A percentile compares a stretch with the other conserved stretches of the same genome.
These are phyloP conservation scores for Pyrenophora graminea DNA, from an alignment of 2,329 filamentous ascomycete genomes.

Conservation along the genomic window DNA sequence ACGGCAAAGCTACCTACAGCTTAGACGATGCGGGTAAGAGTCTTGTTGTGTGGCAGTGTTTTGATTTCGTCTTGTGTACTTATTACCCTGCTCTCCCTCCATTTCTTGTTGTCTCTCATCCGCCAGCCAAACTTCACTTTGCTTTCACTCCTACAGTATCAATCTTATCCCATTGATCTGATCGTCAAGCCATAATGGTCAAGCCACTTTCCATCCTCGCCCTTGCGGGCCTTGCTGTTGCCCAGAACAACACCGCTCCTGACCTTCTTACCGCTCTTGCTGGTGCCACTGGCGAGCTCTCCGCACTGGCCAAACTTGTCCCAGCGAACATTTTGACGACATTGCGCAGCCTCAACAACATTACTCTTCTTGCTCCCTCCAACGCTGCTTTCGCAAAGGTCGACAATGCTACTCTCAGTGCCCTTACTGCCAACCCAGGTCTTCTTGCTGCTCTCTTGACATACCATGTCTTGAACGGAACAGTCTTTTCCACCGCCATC, in stretches of 20 bases:
- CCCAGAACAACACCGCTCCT: conserved; percentile 28
- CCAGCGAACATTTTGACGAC: conserved; percentile 42
- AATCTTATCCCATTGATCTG: conserved; percentile 2
- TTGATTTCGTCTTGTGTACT: conserved; percentile 11
- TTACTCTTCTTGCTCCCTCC: conserved; percentile 63
- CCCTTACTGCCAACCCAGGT: conserved; percentile 34
- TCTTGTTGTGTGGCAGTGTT: conserved; percentile 19
- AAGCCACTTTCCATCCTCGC: conserved; percentile 45
- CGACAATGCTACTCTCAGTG: conserved; percentile 42
- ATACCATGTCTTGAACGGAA: conserved; percentile 64
- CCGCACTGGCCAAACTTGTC: conserved; percentile 45
- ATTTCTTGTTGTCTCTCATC: not conserved
- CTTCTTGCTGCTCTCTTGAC: conserved; percentile 54
- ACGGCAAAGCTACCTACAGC: conserved; percentile 12
- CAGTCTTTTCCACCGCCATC: conserved; percentile 47
- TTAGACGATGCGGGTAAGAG: not conserved
- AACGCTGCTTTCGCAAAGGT: conserved; percentile 55
- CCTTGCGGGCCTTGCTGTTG: conserved; percentile 40
- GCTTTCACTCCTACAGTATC: not conserved
- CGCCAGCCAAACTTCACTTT: not conserved
- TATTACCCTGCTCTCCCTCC: conserved; percentile 24
- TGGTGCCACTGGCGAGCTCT: conserved; percentile 29
- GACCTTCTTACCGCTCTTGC: conserved; percentile 25
- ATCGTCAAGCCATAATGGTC: conserved; percentile 40
- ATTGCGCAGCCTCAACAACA: conserved; percentile 51